Conservation (phyloP, 1,284 basidiomycete species). For the Vanrija pseudolonga region DNA sequence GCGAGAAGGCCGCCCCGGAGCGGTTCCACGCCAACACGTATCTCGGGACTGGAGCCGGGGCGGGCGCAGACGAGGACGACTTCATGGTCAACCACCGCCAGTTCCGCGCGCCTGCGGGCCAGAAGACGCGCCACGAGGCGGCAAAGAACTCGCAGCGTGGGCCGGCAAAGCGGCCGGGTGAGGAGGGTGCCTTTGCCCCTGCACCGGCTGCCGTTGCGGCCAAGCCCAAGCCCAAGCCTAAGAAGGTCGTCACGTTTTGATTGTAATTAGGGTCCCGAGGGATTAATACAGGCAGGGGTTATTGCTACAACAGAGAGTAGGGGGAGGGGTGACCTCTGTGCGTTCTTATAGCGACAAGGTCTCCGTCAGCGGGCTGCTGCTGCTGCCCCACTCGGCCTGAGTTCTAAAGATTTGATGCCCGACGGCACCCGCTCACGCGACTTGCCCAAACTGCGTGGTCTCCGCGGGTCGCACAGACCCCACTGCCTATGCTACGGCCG, state of each 20-base stretch:
- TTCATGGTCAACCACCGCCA: constrained; percentile 65
- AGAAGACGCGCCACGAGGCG: constrained; percentile 26
- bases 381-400: too few species aligned
- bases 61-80: constrained; percentile 87
- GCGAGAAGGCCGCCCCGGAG: background rate
- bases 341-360: too few species aligned
- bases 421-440: too few species aligned
- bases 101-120: background rate
- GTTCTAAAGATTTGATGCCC: too few species aligned
- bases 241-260: constrained; percentile 18
- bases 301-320: too few species aligned
- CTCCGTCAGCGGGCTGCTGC: too few species aligned
- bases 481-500: background rate
- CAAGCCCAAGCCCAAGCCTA: constrained; percentile 11
- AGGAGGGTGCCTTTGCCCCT: constrained; percentile 14
- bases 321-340: too few species aligned
- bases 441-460: too few species aligned
- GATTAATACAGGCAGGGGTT: too few species aligned
- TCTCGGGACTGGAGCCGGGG: constrained; percentile 35
- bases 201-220: background rate
- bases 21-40: background rate
- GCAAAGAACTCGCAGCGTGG: constrained; percentile 39
- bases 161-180: constrained; percentile 21
- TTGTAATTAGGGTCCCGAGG: too few species aligned
- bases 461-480: too few species aligned